phyloP scores from a whole-genome alignment of 75 land plant genomes.

The Gnetum montanum region DNA sequence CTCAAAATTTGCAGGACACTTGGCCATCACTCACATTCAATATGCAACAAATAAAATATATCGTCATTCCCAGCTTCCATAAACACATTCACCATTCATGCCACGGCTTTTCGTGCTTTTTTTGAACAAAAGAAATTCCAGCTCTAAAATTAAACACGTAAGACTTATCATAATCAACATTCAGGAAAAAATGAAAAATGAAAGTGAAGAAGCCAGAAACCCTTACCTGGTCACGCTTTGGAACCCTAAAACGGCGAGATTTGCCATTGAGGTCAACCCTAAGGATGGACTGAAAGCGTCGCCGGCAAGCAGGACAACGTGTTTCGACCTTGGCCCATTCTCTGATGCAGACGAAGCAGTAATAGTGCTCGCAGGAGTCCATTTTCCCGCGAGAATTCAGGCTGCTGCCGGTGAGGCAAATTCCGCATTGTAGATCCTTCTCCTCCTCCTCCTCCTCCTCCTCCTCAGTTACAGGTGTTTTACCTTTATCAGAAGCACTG shows the following conservation, averaged over 20 bases:
- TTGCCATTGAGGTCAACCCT: slow-evolving; percentile 18
- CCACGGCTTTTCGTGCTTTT: too few relatives aligned
- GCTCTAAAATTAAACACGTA: too few relatives aligned
- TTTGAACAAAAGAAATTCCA: too few relatives aligned
- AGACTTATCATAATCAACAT: too few relatives aligned
- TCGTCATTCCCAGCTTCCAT: too few relatives aligned
- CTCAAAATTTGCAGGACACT: too few relatives aligned
- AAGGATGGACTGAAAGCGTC: slow-evolving; percentile 51
- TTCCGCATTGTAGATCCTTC: slow-evolving; percentile 47
- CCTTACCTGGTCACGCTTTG: slow-evolving; percentile 69
- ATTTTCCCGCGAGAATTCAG: slow-evolving; percentile 44
- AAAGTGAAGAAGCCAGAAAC: neutral
- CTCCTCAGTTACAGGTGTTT: neutral
- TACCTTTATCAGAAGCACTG: neutral
- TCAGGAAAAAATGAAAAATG: neutral
- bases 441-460: neutral
- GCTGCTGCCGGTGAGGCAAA: slow-evolving; percentile 55
- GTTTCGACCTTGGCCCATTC: slow-evolving; percentile 94
- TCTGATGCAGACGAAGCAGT: slow-evolving; percentile 85
- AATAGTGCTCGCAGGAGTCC: slow-evolving; percentile 78
- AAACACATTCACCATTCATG: too few relatives aligned
- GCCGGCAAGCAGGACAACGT: slow-evolving; percentile 81
- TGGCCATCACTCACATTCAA: too few relatives aligned
- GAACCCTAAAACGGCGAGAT: slow-evolving; percentile 47
- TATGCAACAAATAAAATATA: too few relatives aligned